Conservation (phyloP, 805 yeast genomes). For the Ogataea angusta region DNA sequence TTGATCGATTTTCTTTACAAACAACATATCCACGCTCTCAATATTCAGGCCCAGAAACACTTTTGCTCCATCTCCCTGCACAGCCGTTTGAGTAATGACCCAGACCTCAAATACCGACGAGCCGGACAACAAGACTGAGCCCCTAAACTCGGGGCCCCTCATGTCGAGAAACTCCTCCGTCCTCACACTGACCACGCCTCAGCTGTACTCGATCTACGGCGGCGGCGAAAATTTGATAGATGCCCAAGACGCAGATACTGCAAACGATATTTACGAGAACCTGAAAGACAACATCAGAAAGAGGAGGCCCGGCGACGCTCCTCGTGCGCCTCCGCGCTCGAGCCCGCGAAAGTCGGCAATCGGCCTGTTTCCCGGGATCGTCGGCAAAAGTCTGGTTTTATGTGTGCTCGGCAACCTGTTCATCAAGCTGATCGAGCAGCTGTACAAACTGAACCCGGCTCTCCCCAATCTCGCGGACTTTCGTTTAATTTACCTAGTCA, state of each 20-base stretch:
- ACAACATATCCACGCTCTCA: no score
- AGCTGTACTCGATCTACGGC: slow-evolving; percentile 28
- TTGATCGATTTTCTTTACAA: not conserved
- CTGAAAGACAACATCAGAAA: slow-evolving; percentile 13
- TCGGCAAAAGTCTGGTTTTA: slow-evolving; percentile 20
- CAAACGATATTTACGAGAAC: slow-evolving; percentile 20
- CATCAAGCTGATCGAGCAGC: slow-evolving; percentile 49
- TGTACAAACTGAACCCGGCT: slow-evolving; percentile 37
- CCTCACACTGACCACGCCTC: slow-evolving; percentile 27
- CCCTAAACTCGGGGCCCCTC: not conserved
- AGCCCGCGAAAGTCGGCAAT: not conserved
- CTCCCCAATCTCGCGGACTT: slow-evolving; percentile 28
- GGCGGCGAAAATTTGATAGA: slow-evolving; percentile 19
- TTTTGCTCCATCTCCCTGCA: no score
- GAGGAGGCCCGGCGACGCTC: slow-evolving; percentile 3
- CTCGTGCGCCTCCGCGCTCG: not conserved
- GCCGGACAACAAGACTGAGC: not conserved
- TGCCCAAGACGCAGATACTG: slow-evolving; percentile 19
- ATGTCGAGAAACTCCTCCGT: slow-evolving; percentile 19
- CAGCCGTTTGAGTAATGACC: not conserved
- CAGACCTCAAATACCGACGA: not conserved
- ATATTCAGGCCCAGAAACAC: no score
- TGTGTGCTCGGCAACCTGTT: slow-evolving; percentile 50
- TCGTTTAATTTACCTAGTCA: slow-evolving; percentile 36
- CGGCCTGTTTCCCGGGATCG: slow-evolving; percentile 1